Conservation (phyloP, 768 basidiomycete genomes). For the Rossbeevera mucosa region DNA sequence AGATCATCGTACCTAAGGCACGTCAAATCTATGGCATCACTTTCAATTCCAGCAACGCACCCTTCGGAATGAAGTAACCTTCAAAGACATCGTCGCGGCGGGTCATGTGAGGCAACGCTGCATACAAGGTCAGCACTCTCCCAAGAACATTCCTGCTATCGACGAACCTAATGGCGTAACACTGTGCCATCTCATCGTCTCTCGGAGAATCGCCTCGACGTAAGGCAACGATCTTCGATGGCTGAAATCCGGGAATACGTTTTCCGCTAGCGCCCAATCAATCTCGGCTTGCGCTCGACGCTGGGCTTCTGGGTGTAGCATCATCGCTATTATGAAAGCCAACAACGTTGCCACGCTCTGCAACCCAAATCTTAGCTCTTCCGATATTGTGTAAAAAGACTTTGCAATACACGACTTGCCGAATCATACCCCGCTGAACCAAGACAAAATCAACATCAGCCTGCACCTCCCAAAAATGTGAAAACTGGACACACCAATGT, state of each 20-base stretch:
- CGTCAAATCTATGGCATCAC: conserved; percentile 4
- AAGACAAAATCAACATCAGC: neutral
- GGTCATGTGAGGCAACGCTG: conserved; percentile 29
- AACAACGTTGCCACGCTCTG: conserved; percentile 23
- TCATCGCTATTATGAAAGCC: conserved; percentile 28
- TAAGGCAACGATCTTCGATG: conserved; percentile 25
- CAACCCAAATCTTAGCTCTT: neutral
- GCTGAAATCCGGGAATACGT: conserved; percentile 22
- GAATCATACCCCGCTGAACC: conserved; percentile 30
- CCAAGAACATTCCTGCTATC: neutral
- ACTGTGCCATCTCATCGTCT: conserved; percentile 32
- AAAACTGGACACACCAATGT: conserved; percentile 21
- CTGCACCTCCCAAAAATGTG: neutral
- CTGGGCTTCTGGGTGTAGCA: conserved; percentile 29
- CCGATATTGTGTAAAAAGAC: neutral
- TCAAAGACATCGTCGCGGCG: conserved; percentile 41
- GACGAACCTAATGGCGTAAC: conserved; percentile 27
- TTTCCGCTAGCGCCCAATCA: conserved; percentile 16
- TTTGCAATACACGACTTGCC: conserved; percentile 8
- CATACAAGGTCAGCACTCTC: conserved; percentile 5
- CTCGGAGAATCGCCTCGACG: conserved; percentile 28
- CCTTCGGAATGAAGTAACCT: conserved; percentile 38
- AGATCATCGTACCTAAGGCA: conserved; percentile 21
- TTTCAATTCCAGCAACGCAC: conserved; percentile 14
- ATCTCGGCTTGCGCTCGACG: conserved; percentile 30